A percentile compares a stretch with the other conserved stretches of the same genome.
These are phyloP conservation scores for Herpetomonas samuelpessoai DNA, from an alignment of 208 protist genomes.

Conservation along the genomic window DNA sequence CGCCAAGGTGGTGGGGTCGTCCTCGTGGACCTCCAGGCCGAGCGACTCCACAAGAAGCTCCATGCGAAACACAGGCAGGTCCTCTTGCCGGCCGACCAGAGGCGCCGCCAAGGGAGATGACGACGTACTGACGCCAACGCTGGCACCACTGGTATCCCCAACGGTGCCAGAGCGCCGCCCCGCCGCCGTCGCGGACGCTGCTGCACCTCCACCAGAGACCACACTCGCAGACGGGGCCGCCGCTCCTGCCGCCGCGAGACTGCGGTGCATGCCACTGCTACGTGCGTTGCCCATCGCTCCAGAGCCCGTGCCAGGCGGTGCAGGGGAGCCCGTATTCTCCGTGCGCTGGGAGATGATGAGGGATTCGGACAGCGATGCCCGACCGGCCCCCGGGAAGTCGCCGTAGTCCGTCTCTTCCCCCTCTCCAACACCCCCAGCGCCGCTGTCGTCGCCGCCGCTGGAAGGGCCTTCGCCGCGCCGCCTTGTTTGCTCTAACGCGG, in stretches of 20 bases:
- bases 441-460: background rate
- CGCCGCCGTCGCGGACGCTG: background rate
- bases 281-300: background rate
- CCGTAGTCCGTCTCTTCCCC: slow-evolving; percentile 6
- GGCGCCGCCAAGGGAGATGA: background rate
- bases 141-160: background rate
- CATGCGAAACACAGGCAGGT: slow-evolving; percentile 46
- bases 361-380: background rate
- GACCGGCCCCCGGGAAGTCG: background rate
- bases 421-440: background rate
- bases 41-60: slow-evolving; percentile 61
- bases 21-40: slow-evolving; percentile 67
- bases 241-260: background rate
- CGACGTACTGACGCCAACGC: background rate
- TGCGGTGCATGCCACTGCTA: background rate
- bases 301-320: too few species aligned
- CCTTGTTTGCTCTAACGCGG: background rate
- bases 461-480: background rate
- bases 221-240: too few species aligned
- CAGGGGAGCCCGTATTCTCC: background rate
- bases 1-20: slow-evolving; percentile 36
- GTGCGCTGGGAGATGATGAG: background rate
- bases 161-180: background rate
- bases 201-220: background rate
- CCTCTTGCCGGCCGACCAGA: slow-evolving; percentile 12